A percentile compares a stretch with the other conserved stretches of the same genome.
Conservation (phyloP, 495 filamentous ascomycete species). For the Letharia columbiana region DNA sequence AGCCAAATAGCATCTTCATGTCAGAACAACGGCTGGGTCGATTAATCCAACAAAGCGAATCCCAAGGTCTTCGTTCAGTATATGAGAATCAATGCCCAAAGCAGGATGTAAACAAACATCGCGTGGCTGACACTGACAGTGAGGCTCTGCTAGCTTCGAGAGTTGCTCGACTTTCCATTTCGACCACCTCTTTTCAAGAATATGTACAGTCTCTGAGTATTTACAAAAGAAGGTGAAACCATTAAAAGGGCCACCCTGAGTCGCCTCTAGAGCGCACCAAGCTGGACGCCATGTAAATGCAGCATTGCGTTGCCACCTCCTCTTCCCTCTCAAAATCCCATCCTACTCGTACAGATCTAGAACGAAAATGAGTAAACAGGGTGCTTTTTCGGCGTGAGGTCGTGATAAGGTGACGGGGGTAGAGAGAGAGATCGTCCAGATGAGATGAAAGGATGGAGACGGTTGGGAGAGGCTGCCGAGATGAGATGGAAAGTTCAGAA, state of each 20-base stretch:
- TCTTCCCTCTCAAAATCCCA: not conserved
- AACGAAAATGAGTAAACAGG: not conserved
- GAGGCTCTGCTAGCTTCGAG: not conserved
- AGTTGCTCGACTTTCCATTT: not conserved
- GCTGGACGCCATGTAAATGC: not conserved
- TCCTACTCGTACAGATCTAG: constrained; percentile 1
- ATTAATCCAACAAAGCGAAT: not conserved
- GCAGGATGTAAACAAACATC: not conserved
- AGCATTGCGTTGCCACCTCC: not conserved
- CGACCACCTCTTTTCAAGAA: not conserved
- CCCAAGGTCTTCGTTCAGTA: no score
- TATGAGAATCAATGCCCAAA: not conserved
- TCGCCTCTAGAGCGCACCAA: not conserved
- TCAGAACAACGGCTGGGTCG: constrained; percentile 4
- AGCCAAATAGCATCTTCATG: constrained; percentile 8
- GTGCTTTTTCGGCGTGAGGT: not conserved
- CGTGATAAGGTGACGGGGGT: not conserved
- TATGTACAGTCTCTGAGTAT: constrained; percentile 11
- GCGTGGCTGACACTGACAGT: not conserved
- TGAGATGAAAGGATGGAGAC: not conserved
- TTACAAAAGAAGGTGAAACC: constrained; percentile 4
- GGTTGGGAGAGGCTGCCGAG: not conserved
- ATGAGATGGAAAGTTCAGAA: not conserved
- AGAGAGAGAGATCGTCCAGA: not conserved
- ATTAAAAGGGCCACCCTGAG: not conserved